Percentiles rank a stretch among this genome's conserved stretches.
Conservation (phyloP, 495 filamentous ascomycete genomes). For the Penicillium argentinense region DNA sequence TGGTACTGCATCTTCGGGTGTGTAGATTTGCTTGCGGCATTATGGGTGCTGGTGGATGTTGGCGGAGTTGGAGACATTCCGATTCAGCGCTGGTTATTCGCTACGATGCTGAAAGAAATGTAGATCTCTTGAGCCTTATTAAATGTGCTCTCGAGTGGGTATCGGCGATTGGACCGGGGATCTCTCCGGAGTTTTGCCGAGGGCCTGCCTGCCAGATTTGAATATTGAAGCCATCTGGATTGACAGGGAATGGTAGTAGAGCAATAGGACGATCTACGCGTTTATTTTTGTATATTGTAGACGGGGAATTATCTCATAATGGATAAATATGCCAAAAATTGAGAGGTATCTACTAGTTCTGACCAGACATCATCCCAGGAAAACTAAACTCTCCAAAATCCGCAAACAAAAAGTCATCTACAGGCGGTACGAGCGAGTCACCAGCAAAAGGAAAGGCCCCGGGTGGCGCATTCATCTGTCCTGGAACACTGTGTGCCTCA, state of each 20-base stretch:
- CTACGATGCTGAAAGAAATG: too few relatives aligned
- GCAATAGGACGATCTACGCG: neutral
- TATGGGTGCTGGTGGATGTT: neutral
- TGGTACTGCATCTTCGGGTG: slow-evolving; percentile 22
- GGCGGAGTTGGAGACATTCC: neutral
- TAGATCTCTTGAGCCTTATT: too few relatives aligned
- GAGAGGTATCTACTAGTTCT: too few relatives aligned
- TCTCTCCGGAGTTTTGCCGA: slow-evolving; percentile 8
- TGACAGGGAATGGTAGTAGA: neutral
- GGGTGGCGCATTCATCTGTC: slow-evolving; percentile 4
- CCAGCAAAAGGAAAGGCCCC: slow-evolving; percentile 13
- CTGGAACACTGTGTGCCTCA: neutral
- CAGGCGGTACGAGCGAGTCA: slow-evolving; percentile 10
- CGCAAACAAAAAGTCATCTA: slow-evolving; percentile 21
- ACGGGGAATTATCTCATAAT: too few relatives aligned
- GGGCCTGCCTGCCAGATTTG: neutral
- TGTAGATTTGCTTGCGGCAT: neutral
- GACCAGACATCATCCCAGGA: slow-evolving; percentile 22
- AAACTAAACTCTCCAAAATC: slow-evolving; percentile 25
- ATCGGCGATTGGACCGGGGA: slow-evolving; percentile 6
- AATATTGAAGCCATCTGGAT: too few relatives aligned
- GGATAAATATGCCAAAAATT: too few relatives aligned
- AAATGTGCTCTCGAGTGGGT: too few relatives aligned
- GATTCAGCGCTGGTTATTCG: neutral
- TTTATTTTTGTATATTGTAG: neutral